Percentiles rank a stretch among this genome's conserved stretches.
phyloP scores from a whole-genome alignment of 2,329 filamentous ascomycete species.

The Fonsecaea multimorphosa region DNA sequence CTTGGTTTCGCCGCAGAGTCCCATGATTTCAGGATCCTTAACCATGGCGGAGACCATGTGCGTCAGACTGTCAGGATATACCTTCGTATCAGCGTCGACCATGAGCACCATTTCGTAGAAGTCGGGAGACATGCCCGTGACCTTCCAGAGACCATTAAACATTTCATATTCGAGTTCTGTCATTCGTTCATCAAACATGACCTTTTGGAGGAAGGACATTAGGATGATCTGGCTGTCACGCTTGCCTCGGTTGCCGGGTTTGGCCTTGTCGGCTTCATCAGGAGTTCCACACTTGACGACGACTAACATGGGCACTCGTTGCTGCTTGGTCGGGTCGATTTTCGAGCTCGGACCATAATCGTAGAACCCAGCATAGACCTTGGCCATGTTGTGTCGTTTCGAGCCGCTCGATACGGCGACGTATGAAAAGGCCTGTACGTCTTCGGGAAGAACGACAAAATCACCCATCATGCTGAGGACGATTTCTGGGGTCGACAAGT shows the following conservation, averaged over 20 bases:
- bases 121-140: conserved; percentile 96
- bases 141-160: conserved; percentile 99
- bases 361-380: conserved; percentile 97
- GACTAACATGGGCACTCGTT: conserved; percentile 96
- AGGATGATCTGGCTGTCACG: conserved; percentile 98
- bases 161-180: conserved; percentile 99
- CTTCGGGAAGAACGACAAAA: conserved; percentile 75
- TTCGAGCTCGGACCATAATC: conserved; percentile 84
- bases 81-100: conserved; percentile 99
- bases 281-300: conserved; percentile 95
- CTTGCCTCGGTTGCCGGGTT: conserved; percentile 97
- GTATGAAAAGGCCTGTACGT: conserved; percentile 91
- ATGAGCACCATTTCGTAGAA: conserved; percentile 98
- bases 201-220: conserved; percentile 99
- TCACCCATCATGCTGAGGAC: conserved; percentile 94
- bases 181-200: conserved; percentile 99
- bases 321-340: conserved; percentile 85
- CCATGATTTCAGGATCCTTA: conserved; percentile 98
- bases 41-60: conserved; percentile 99
- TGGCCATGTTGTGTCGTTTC: conserved; percentile 99
- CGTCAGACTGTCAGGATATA: conserved; percentile 96
- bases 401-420: conserved; percentile 94
- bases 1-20: conserved; percentile 97
- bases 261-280: conserved; percentile 77
- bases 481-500: conserved; percentile 85